Conservation (phyloP, 768 basidiomycete genomes). For the Suillus subalutaceus region DNA sequence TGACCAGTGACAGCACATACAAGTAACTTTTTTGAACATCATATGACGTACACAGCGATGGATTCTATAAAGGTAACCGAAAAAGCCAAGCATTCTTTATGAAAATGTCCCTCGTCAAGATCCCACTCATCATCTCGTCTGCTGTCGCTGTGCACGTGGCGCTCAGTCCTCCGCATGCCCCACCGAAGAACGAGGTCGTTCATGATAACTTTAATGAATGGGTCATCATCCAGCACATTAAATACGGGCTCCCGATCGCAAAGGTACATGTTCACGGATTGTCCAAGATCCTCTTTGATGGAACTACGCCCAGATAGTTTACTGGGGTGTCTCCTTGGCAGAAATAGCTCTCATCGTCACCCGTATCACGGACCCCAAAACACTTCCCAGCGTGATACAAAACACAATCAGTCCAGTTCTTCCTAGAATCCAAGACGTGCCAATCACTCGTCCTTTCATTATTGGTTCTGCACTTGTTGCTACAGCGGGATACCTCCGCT, state of each 20-base stretch:
- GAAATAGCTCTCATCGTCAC: slow-evolving; percentile 3
- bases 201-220: slow-evolving; percentile 7
- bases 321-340: slow-evolving; percentile 6
- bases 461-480: slow-evolving; percentile 22
- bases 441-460: slow-evolving; percentile 19
- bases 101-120: slow-evolving; percentile 38
- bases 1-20: neutral
- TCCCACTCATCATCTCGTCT: slow-evolving; percentile 45
- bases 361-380: neutral
- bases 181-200: slow-evolving; percentile 37
- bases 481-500: slow-evolving; percentile 25
- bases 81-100: neutral
- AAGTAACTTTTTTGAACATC: neutral
- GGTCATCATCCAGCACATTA: slow-evolving; percentile 1
- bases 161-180: slow-evolving; percentile 48
- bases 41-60: neutral
- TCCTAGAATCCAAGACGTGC: neutral
- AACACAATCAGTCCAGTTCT: slow-evolving; percentile 4
- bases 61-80: neutral
- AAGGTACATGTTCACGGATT: slow-evolving; percentile 2
- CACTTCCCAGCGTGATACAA: slow-evolving; percentile 5
- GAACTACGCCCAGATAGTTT: slow-evolving; percentile 4
- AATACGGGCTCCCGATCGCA: neutral
- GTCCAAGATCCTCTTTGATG: neutral
- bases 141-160: slow-evolving; percentile 44